Percentiles rank a stretch among this genome's conserved stretches.
Evolutionary conservation across 495 filamentous ascomycete genomes (phyloP).

Genomic region (Trichocladium uniseriatum): DNA sequence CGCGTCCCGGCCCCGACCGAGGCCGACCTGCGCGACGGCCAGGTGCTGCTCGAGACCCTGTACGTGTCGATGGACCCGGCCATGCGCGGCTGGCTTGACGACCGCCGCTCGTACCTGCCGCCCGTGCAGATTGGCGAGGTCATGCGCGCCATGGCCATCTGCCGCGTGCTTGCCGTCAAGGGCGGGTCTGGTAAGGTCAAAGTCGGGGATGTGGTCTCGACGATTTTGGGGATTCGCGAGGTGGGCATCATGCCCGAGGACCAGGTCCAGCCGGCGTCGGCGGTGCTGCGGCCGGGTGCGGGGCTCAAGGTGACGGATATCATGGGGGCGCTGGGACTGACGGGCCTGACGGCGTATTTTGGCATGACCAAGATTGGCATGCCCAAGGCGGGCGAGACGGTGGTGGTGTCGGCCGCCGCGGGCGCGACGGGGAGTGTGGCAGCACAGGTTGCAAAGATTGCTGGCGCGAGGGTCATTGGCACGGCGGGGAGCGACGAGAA

Average conservation of each 20-base stretch:
- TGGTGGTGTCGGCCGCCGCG: slow-evolving; percentile 61
- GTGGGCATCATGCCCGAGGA: slow-evolving; percentile 45
- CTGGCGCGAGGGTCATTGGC: slow-evolving; percentile 51
- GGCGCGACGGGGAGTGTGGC: slow-evolving; percentile 61
- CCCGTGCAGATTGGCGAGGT: slow-evolving; percentile 56
- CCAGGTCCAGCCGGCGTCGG: slow-evolving; percentile 36
- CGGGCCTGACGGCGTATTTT: slow-evolving; percentile 59
- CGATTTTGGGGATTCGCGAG: slow-evolving; percentile 50
- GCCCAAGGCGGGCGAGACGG: slow-evolving; percentile 49
- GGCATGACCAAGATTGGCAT: slow-evolving; percentile 53
- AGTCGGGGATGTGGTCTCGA: slow-evolving; percentile 44
- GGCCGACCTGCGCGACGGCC: slow-evolving; percentile 44
- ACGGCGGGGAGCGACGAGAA: slow-evolving; percentile 58
- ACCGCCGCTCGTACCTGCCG: slow-evolving; percentile 55
- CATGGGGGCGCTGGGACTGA: slow-evolving; percentile 52
- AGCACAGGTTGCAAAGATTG: slow-evolving; percentile 60
- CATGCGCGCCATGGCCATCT: slow-evolving; percentile 57
- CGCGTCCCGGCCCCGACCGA: slow-evolving; percentile 36
- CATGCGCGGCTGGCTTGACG: slow-evolving; percentile 69
- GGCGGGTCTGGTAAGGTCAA: slow-evolving; percentile 45
- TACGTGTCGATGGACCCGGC: slow-evolving; percentile 74
- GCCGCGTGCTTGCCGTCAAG: slow-evolving; percentile 38
- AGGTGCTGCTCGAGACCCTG: slow-evolving; percentile 55
- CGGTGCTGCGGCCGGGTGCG: slow-evolving; percentile 32
- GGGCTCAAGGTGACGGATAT: slow-evolving; percentile 49